A percentile compares a stretch with the other conserved stretches of the same genome.
phyloP scores from a whole-genome alignment of 257 asterid species.

The Hygrophila difformis region DNA sequence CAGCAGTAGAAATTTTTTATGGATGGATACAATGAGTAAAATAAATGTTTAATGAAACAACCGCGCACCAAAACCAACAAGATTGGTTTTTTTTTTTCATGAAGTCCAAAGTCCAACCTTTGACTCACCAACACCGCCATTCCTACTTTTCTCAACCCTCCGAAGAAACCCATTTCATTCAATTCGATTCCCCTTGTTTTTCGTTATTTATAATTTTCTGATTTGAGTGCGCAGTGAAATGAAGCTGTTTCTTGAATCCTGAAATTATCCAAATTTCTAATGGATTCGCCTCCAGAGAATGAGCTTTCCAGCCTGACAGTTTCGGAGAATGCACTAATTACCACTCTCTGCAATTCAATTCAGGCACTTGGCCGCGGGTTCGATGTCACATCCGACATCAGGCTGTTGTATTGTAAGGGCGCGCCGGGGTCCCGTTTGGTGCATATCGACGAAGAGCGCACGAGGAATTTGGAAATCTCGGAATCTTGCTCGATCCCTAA shows the following conservation, averaged over 20 bases:
- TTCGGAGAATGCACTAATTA: constrained; percentile 48
- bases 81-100: constrained; percentile 3
- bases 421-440: constrained; percentile 77
- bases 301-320: constrained; percentile 3
- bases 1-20: too few relatives aligned
- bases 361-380: constrained; percentile 98
- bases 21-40: too few relatives aligned
- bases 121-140: constrained; percentile 56
- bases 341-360: constrained; percentile 82
- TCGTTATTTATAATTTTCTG: too few relatives aligned
- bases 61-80: not conserved
- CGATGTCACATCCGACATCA: constrained; percentile 95
- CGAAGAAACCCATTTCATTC: constrained; percentile 11
- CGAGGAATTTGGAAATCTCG: constrained; percentile 44
- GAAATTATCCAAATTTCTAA: constrained; percentile 17
- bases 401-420: constrained; percentile 92
- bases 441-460: constrained; percentile 51
- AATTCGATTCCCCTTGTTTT: constrained; percentile 17
- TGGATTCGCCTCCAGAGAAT: constrained; percentile 25
- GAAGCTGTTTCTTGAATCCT: constrained; percentile 25
- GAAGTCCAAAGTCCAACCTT: constrained; percentile 78
- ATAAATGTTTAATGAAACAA: not conserved
- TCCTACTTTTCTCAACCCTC: constrained; percentile 11
- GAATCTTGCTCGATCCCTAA: constrained; percentile 53
- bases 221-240: too few relatives aligned